A percentile compares a stretch with the other conserved stretches of the same genome.
These are phyloP conservation scores for Nepenthes gracilis DNA, from an alignment of 148 eudicot species.

Conservation along the genomic window DNA sequence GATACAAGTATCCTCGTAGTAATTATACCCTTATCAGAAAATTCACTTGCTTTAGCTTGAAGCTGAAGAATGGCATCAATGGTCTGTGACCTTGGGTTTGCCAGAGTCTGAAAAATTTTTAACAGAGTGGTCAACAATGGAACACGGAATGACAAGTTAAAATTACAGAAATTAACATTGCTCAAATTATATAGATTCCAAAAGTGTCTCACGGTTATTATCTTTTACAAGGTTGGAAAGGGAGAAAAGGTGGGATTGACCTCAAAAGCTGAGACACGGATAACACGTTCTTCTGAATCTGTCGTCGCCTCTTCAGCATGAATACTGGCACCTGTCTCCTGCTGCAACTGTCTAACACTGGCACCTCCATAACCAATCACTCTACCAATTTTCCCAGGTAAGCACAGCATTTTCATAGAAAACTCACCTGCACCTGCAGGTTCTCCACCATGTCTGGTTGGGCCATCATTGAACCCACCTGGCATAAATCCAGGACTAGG, in stretches of 20 bases:
- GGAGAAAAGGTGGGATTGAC: conserved; percentile 16
- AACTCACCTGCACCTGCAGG: conserved; percentile 39
- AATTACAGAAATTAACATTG: not conserved
- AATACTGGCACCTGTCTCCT: conserved; percentile 62
- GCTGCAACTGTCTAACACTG: conserved; percentile 50
- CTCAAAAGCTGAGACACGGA: conserved; percentile 66
- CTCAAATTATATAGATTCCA: not conserved
- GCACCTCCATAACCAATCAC: conserved; percentile 76
- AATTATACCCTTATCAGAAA: conserved; percentile 53
- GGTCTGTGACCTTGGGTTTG: conserved; percentile 57
- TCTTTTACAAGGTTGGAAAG: not conserved
- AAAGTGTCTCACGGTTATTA: not conserved
- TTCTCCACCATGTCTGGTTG: conserved; percentile 29
- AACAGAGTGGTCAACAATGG: conserved; percentile 7
- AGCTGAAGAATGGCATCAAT: conserved; percentile 73
- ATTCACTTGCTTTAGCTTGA: conserved; percentile 61
- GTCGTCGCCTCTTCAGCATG: conserved; percentile 42
- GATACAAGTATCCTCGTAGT: conserved; percentile 70
- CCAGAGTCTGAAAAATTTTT: conserved; percentile 32
- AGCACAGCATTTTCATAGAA: conserved; percentile 58
- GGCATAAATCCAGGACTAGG: conserved; percentile 19
- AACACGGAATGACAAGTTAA: not conserved
- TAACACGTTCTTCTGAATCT: conserved; percentile 55
- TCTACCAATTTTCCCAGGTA: conserved; percentile 58
- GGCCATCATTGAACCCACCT: conserved; percentile 26